Evolutionary conservation across 164 flowering plant genomes (phyloP), one percentile per base, ranked within the genome.

Genomic region (Vitis riparia): DNA sequence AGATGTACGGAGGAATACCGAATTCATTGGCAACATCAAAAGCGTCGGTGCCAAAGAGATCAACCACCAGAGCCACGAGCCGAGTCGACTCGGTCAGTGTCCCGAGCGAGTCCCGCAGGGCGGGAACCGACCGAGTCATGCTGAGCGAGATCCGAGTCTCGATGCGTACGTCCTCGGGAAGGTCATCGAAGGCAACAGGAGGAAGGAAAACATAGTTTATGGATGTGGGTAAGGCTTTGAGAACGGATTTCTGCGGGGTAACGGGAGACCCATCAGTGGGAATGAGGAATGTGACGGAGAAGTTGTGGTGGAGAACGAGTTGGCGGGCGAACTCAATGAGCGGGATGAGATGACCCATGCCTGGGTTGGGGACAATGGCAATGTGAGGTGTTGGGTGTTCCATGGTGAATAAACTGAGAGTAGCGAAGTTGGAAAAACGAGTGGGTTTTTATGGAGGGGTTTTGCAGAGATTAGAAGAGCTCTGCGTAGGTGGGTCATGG

Each of bases 311-410:
- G 62, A 23, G 59, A 55, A 67, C 75, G 37, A 78, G 75, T 55
- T 69, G 82, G 47, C 68, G 71, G 37, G 82, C 84, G 30, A 81
- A 63, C 76, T 76, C 80, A 32, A 69, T 19, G 76, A 78, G 78
- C 13, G 84, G 85, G 62, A 71, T 74, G 48, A 82, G 69, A 68
- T 78, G 81, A n/a, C 84, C 84, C 65, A 78, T 62, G 11, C 84
- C 84, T 5, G 84, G 76, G 8, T 69, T 78, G 1, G 82, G 76
- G 5, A 81, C 27, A 0, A 81, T 65, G 23, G 67, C 84, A 3
- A 81, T 55, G 12, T 65, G 74, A 9, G 73, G 72, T 11, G 51
- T 47, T 13, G 52, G 62, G 55, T 15, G 12, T 27, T 57, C 61
- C 73, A 65, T 69, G 61, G 65, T 63, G 57, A 30, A 29, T 3